Conservation (phyloP, 306 rosid species). For the Luffa acutangula region DNA sequence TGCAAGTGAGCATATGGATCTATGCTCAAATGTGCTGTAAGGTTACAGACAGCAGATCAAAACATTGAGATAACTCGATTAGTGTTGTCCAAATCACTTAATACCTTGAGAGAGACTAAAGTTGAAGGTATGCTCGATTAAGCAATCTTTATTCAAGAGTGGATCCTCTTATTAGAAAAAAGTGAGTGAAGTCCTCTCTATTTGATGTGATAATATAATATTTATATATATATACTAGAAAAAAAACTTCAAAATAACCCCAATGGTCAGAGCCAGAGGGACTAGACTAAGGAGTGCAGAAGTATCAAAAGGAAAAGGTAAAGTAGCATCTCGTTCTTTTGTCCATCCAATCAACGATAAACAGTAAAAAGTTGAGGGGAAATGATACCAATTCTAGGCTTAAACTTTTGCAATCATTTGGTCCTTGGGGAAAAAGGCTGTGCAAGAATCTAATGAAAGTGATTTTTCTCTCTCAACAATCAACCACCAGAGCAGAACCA, state of each 20-base stretch:
- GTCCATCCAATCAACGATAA: slow-evolving; percentile 29
- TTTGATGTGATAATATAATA: not conserved
- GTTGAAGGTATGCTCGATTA: not conserved
- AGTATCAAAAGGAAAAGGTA: slow-evolving; percentile 3
- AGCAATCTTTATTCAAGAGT: not conserved
- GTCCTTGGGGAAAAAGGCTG: slow-evolving; percentile 1
- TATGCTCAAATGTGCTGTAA: not conserved
- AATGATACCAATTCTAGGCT: slow-evolving; percentile 13
- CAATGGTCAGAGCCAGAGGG: not conserved
- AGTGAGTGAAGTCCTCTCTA: not conserved
- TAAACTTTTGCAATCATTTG: slow-evolving; percentile 16
- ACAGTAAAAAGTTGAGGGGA: slow-evolving; percentile 22
- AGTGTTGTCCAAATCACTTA: not conserved
- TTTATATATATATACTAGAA: not conserved
- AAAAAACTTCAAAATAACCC: not conserved
- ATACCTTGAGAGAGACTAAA: not conserved
- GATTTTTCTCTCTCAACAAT: slow-evolving; percentile 14
- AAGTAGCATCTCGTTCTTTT: slow-evolving; percentile 49
- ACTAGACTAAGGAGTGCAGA: slow-evolving; percentile 16
- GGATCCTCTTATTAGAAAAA: not conserved
- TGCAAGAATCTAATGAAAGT: slow-evolving; percentile 19
- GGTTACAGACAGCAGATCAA: not conserved
- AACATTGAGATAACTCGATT: not conserved
- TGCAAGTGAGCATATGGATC: not conserved
- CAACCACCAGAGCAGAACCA: not conserved